phyloP scores from a whole-genome alignment of 148 eudicot genomes.

The Arctostaphylos glauca region DNA sequence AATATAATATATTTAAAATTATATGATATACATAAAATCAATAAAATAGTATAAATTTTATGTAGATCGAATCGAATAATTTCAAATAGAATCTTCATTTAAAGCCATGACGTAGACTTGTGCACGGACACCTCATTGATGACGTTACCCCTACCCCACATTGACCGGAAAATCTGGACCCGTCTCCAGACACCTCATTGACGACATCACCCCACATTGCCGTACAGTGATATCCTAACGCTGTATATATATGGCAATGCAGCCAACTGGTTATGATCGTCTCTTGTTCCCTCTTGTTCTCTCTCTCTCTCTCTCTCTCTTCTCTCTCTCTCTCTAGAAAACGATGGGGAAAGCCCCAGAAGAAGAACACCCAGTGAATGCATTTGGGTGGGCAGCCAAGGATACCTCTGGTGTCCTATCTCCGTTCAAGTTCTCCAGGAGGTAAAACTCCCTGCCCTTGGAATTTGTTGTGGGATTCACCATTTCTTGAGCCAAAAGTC shows the following conservation, averaged over 20 bases:
- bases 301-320: neutral
- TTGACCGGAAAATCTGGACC: neutral
- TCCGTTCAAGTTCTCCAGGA: slow-evolving; percentile 10
- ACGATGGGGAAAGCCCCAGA: neutral
- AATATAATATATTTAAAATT: too few species aligned
- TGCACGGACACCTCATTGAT: neutral
- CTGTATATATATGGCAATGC: neutral
- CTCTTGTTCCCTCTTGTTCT: neutral
- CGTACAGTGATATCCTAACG: neutral
- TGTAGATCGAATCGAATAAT: too few species aligned
- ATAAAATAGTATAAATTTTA: too few species aligned
- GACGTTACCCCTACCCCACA: neutral
- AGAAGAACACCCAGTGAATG: slow-evolving; percentile 8
- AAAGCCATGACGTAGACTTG: too few species aligned
- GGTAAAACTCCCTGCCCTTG: neutral
- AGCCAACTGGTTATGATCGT: neutral
- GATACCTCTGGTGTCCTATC: neutral
- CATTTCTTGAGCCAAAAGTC: neutral
- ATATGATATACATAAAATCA: too few species aligned
- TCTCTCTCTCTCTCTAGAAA: neutral
- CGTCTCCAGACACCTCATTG: neutral
- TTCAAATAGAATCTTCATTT: too few species aligned
- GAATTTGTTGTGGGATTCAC: neutral
- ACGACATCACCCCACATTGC: neutral
- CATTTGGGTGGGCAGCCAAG: slow-evolving; percentile 6